phyloP scores from a whole-genome alignment of 768 basidiomycete genomes.

The Roridomyces roridus region DNA sequence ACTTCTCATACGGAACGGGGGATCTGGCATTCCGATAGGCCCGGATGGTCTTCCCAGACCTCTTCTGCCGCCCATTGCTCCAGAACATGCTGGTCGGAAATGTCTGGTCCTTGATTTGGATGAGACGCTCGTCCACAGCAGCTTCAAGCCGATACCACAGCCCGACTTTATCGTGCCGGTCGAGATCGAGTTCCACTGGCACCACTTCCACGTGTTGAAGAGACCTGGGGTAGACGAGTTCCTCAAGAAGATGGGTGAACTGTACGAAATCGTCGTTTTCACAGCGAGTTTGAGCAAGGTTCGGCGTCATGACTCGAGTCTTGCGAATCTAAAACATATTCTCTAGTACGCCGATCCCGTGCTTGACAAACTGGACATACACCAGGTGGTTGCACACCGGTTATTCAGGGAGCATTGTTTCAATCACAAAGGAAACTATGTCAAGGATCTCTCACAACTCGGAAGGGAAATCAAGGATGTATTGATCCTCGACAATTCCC shows the following conservation, averaged over 20 bases:
- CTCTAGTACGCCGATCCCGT: conserved; percentile 99
- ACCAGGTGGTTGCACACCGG: conserved; percentile 91
- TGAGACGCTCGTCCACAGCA: conserved; percentile 96
- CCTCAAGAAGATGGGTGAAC: conserved; percentile 97
- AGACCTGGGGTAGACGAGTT: conserved; percentile 98
- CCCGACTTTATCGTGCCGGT: conserved; percentile 99
- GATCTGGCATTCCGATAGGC: conserved; percentile 93
- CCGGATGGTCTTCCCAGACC: conserved; percentile 88
- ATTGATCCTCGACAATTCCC: conserved; percentile 99
- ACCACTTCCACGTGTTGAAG: conserved; percentile 99
- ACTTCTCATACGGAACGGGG: conserved; percentile 85
- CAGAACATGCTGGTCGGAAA: conserved; percentile 86
- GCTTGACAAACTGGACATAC: conserved; percentile 92
- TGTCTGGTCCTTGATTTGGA: conserved; percentile 97
- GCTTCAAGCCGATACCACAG: conserved; percentile 96
- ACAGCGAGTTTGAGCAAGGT: conserved; percentile 98
- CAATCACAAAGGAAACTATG: conserved; percentile 98
- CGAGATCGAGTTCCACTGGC: conserved; percentile 97
- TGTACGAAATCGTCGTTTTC: conserved; percentile 98
- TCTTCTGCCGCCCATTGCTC: conserved; percentile 83
- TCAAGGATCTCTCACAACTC: conserved; percentile 98
- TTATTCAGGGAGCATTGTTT: conserved; percentile 98
- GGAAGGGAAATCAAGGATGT: conserved; percentile 93
- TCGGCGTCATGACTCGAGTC: conserved; percentile 28
- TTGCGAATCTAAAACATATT: conserved; percentile 8